These are phyloP conservation scores for Fusarium palustre DNA, from an alignment of 2,329 filamentous ascomycete species.

Conservation along the genomic window DNA sequence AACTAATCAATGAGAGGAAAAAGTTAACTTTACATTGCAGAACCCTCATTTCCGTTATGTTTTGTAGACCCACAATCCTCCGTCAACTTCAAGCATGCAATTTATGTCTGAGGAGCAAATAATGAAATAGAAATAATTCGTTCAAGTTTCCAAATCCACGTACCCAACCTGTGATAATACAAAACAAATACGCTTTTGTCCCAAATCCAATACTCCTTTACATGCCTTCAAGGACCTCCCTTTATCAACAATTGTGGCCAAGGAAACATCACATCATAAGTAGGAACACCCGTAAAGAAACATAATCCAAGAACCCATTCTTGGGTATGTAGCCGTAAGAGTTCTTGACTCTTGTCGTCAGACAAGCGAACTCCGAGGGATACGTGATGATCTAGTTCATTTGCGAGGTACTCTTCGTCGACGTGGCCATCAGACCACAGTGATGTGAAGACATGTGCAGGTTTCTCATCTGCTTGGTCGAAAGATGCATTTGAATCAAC, in stretches of 20 bases:
- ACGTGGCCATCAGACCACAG: slow-evolving; percentile 24
- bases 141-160: background rate
- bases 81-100: too few species aligned
- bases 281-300: slow-evolving; percentile 33
- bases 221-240: background rate
- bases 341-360: rapidly evolving
- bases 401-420: slow-evolving; percentile 29
- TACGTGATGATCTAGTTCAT: slow-evolving; percentile 42
- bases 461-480: rapidly evolving
- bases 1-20: rapidly evolving
- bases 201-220: background rate
- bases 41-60: slow-evolving; percentile 39
- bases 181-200: background rate
- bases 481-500: background rate
- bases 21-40: background rate
- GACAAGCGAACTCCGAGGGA: slow-evolving; percentile 29
- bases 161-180: background rate
- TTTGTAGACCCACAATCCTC: background rate
- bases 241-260: slow-evolving; percentile 25
- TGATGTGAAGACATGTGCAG: slow-evolving; percentile 34
- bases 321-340: slow-evolving; percentile 32
- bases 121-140: too few species aligned
- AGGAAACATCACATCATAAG: slow-evolving; percentile 39
- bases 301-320: slow-evolving; percentile 43
- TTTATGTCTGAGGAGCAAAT: too few species aligned